Evolutionary conservation across 106 monocot species (phyloP).

Genomic region (Allium cepa): DNA sequence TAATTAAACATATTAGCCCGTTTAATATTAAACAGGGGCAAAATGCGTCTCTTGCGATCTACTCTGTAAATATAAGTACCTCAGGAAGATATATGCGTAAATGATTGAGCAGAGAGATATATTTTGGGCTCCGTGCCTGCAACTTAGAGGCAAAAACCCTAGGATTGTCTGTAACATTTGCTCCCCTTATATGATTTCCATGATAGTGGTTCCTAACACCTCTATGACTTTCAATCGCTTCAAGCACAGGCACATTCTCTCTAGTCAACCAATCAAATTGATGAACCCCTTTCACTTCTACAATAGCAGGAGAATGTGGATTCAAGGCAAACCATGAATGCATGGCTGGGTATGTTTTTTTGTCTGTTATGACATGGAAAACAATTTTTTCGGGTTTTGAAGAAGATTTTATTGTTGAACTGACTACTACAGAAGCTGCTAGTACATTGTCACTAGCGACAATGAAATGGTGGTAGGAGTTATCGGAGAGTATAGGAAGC

Average conservation of each 20-base stretch:
- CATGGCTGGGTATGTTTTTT: constrained; percentile 91
- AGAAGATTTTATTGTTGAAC: constrained; percentile 53
- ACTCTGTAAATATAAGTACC: constrained; percentile 26
- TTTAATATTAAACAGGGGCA: no score
- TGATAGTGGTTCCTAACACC: constrained; percentile 73
- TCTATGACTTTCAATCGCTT: constrained; percentile 69
- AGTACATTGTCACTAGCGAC: constrained; percentile 80
- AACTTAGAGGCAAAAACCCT: constrained; percentile 72
- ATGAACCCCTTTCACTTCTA: constrained; percentile 87
- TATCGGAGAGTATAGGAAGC: constrained; percentile 47
- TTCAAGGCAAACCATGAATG: constrained; percentile 96
- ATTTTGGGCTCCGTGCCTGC: constrained; percentile 81
- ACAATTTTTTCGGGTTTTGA: constrained; percentile 59
- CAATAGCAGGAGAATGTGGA: constrained; percentile 49
- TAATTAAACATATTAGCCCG: no score
- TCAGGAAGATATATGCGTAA: constrained; percentile 90
- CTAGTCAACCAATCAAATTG: constrained; percentile 88
- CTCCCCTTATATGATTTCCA: constrained; percentile 41
- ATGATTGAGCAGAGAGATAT: constrained; percentile 85
- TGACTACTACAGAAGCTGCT: constrained; percentile 88
- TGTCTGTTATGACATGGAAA: constrained; percentile 88
- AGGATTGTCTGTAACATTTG: constrained; percentile 46
- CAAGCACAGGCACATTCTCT: constrained; percentile 77
- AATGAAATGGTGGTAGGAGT: constrained; percentile 64
- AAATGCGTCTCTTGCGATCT: no score